Evolutionary conservation across 2,329 filamentous ascomycete genomes (phyloP).

Genomic region (Macrophomina tecta): DNA sequence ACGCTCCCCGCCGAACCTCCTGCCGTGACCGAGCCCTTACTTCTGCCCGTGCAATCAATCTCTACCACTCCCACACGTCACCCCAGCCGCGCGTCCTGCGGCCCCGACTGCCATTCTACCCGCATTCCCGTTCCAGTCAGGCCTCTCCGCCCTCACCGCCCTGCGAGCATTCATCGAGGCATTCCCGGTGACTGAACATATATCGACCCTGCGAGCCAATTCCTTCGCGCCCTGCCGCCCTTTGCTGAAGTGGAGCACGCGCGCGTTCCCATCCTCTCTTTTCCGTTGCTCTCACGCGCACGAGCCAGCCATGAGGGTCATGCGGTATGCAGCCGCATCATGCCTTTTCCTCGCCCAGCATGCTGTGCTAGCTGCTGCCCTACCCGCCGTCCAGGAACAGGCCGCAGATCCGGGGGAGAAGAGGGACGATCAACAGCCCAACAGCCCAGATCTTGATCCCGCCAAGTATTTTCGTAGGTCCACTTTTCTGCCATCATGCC

Average conservation of each 20-base stretch:
- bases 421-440: background rate
- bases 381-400: conserved; percentile 5
- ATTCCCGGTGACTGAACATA: background rate
- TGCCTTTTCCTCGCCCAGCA: conserved; percentile 9
- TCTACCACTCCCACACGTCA: conserved; percentile 4
- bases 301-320: background rate
- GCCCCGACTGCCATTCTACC: conserved; percentile 7
- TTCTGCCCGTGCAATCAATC: conserved; percentile 7
- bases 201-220: background rate
- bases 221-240: background rate
- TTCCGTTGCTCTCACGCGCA: no score
- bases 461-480: conserved; percentile 26
- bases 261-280: background rate
- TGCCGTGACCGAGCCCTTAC: background rate
- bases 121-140: background rate
- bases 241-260: background rate
- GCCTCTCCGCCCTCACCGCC: conserved; percentile 5
- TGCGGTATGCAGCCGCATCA: conserved; percentile 14
- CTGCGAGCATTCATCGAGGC: background rate
- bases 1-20: background rate
- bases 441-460: conserved; percentile 2
- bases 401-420: conserved; percentile 10
- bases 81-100: conserved; percentile 17
- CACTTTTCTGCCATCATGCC: background rate
- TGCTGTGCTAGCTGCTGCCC: background rate